A percentile compares a stretch with the other conserved stretches of the same genome.
Evolutionary conservation across 225 moss, liverwort and hornwort species (phyloP).

Genomic region (Anthoceros angustus): DNA sequence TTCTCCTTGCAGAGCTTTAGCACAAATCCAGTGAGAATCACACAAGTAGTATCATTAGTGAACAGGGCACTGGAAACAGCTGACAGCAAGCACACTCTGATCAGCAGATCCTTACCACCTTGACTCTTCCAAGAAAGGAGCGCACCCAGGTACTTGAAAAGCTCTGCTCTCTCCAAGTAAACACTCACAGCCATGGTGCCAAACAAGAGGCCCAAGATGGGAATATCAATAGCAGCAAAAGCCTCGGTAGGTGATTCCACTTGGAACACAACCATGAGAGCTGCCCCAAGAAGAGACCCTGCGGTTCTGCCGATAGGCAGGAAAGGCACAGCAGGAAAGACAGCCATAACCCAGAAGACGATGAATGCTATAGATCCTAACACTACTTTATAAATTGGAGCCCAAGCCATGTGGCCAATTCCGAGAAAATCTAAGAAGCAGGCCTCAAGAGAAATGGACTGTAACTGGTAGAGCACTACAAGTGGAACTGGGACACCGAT

Average conservation of each 20-base stretch:
- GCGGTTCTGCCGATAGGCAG: conserved; percentile 77
- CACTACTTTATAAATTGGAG: conserved; percentile 21
- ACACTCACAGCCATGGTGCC: conserved; percentile 79
- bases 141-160: conserved; percentile 37
- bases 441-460: no score
- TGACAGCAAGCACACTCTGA: conserved; percentile 45
- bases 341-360: conserved; percentile 67
- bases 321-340: conserved; percentile 54
- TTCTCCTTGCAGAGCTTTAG: conserved; percentile 45
- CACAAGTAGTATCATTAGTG: conserved; percentile 87
- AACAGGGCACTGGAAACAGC: conserved; percentile 75
- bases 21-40: conserved; percentile 61
- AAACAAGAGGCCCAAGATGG: conserved; percentile 62
- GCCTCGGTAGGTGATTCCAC: conserved; percentile 39
- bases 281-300: conserved; percentile 63
- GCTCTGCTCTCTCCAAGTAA: conserved; percentile 40
- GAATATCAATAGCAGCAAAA: conserved; percentile 52
- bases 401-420: conserved; percentile 23
- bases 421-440: no score
- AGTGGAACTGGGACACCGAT: no score
- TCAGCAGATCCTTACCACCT: conserved; percentile 56
- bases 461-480: no score
- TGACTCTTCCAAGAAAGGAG: conserved; percentile 45
- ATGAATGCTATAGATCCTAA: conserved; percentile 49
- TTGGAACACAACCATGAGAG: conserved; percentile 60